A percentile compares a stretch with the other conserved stretches of the same genome.
Conservation (phyloP, 1,139 yeast species). For the Debaryomycetaceae sp. region DNA sequence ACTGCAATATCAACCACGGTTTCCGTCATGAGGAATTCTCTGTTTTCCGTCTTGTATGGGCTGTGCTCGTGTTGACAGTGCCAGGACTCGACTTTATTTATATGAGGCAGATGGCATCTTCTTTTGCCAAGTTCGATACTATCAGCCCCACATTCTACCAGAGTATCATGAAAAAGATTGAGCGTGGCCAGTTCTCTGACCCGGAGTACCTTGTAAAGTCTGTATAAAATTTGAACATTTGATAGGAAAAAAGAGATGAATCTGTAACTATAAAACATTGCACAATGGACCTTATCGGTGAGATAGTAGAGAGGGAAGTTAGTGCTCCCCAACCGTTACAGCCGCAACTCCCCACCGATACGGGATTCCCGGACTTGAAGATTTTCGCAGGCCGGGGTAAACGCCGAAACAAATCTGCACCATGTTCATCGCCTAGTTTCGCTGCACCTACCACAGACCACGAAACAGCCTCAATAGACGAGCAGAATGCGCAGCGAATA, state of each 20-base stretch:
- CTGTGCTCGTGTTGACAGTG: constrained; percentile 13
- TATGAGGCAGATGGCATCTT: constrained; percentile 1
- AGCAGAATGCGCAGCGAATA: constrained; percentile 59
- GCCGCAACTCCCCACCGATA: constrained; percentile 5
- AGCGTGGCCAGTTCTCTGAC: constrained; percentile 9
- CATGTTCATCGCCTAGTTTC: too few relatives aligned
- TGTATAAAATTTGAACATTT: too few relatives aligned
- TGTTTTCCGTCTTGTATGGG: constrained; percentile 7
- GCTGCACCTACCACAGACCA: constrained; percentile 9
- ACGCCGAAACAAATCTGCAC: neutral
- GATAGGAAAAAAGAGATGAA: too few relatives aligned
- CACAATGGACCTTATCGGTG: constrained; percentile 74
- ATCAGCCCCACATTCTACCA: constrained; percentile 12
- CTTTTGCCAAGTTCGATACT: constrained; percentile 4
- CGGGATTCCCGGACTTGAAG: constrained; percentile 36
- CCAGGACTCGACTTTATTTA: constrained; percentile 21
- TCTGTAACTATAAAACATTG: too few relatives aligned
- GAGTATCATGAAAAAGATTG: constrained; percentile 12
- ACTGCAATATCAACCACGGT: constrained; percentile 17
- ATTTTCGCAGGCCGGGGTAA: constrained; percentile 10
- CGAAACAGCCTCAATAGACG: constrained; percentile 66
- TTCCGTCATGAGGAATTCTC: constrained; percentile 3
- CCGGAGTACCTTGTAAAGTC: constrained; percentile 12
- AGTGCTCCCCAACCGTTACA: constrained; percentile 24
- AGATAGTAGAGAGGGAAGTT: constrained; percentile 59